A percentile compares a stretch with the other conserved stretches of the same genome.
Evolutionary conservation across 148 eudicot genomes (phyloP).

Genomic region (Linanthus parryae): DNA sequence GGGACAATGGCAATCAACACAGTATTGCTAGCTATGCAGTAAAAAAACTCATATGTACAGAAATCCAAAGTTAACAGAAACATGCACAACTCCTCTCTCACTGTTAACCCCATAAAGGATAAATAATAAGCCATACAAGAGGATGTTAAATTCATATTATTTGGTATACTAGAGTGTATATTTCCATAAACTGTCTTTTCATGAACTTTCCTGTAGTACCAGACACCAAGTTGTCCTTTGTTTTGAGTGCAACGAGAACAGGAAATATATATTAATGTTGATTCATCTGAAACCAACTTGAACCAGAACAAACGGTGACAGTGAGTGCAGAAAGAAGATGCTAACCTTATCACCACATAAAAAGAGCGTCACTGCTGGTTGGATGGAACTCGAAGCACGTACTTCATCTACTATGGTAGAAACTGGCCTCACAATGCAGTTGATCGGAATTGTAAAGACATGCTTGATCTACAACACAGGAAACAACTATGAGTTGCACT

Average conservation of each 20-base stretch:
- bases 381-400: constrained; percentile 99
- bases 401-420: constrained; percentile 89
- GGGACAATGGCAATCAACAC: no score
- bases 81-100: constrained; percentile 74
- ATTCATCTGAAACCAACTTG: neutral
- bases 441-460: constrained; percentile 65
- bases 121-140: neutral
- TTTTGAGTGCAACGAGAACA: constrained; percentile 15
- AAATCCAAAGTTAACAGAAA: constrained; percentile 79
- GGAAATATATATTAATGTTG: neutral
- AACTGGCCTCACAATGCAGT: constrained; percentile 79
- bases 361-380: constrained; percentile 60
- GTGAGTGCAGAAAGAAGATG: neutral
- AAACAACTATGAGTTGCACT: neutral
- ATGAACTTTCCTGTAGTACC: constrained; percentile 79
- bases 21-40: no score
- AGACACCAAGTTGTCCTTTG: constrained; percentile 99
- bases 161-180: constrained; percentile 74
- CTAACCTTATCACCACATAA: constrained; percentile 96
- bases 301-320: neutral
- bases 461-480: constrained; percentile 55
- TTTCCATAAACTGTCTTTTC: constrained; percentile 87
- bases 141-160: constrained; percentile 71
- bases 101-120: constrained; percentile 64
- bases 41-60: constrained; percentile 55